A percentile compares a stretch with the other conserved stretches of the same genome.
These are phyloP conservation scores for Pilobolus umbonatus DNA, from an alignment of 192 early-diverging fungal genomes.

Conservation along the genomic window DNA sequence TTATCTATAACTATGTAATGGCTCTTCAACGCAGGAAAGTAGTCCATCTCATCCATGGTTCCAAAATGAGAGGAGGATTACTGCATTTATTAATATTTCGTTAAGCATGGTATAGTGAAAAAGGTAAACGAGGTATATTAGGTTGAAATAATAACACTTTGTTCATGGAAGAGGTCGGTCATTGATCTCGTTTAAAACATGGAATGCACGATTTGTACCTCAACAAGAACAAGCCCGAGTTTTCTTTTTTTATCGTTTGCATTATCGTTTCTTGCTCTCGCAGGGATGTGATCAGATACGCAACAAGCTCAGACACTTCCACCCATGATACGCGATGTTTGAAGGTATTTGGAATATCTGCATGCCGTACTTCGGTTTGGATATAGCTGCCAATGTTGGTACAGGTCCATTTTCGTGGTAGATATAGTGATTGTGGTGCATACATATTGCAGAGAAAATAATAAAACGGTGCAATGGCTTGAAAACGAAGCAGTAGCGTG, in stretches of 20 bases:
- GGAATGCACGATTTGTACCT: neutral
- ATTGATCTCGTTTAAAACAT: neutral
- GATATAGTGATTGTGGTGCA: conserved; percentile 9
- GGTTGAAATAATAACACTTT: too few species aligned
- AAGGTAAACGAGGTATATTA: too few species aligned
- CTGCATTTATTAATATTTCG: too few species aligned
- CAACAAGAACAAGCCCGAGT: neutral
- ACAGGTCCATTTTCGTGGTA: conserved; percentile 5
- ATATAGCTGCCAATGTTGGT: conserved; percentile 6
- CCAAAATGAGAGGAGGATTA: too few species aligned
- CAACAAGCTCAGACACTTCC: neutral
- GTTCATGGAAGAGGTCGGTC: too few species aligned
- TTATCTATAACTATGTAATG: too few species aligned
- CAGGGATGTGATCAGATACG: conserved; percentile 4
- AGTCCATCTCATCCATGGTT: too few species aligned
- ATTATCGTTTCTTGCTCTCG: neutral
- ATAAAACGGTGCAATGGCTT: conserved; percentile 1
- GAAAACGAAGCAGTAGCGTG: conserved; percentile 7
- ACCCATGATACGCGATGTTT: conserved; percentile 5
- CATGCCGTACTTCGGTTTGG: conserved; percentile 1
- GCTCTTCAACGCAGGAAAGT: too few species aligned
- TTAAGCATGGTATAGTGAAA: too few species aligned
- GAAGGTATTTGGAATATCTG: conserved; percentile 1
- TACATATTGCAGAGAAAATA: conserved; percentile 5
- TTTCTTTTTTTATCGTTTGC: conserved; percentile 6